These are phyloP conservation scores for Anacardium occidentale DNA, from an alignment of 345 rosid genomes.

Conservation along the genomic window DNA sequence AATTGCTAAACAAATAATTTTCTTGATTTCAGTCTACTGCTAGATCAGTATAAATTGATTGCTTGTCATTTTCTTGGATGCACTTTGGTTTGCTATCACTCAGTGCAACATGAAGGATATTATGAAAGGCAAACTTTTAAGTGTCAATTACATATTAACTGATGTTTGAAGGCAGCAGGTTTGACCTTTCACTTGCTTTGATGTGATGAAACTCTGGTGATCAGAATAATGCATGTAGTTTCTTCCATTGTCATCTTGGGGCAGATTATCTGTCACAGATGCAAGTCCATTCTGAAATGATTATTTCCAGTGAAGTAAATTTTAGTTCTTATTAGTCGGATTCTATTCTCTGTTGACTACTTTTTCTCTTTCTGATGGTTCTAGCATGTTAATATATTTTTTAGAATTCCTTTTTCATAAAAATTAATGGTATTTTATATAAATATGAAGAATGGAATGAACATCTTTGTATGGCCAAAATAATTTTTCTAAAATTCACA, in stretches of 20 bases:
- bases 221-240: not conserved
- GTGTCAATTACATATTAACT: not conserved
- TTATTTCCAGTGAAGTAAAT: not conserved
- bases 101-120: too few relatives aligned
- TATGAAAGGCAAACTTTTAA: too few relatives aligned
- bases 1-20: too few relatives aligned
- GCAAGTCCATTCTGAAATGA: not conserved
- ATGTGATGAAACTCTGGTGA: not conserved
- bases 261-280: not conserved
- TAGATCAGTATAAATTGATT: too few relatives aligned
- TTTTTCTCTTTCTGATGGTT: not conserved
- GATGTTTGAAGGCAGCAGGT: not conserved
- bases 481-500: not conserved
- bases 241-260: not conserved
- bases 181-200: slow-evolving; percentile 3
- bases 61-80: too few relatives aligned
- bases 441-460: not conserved
- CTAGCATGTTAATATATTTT: not conserved
- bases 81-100: too few relatives aligned
- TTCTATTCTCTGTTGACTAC: not conserved
- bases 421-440: not conserved
- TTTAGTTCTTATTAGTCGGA: not conserved
- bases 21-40: too few relatives aligned
- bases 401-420: too few relatives aligned
- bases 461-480: not conserved